Evolutionary conservation across 1,139 yeast genomes (phyloP).

Genomic region (Kluyveromyces sp.): DNA sequence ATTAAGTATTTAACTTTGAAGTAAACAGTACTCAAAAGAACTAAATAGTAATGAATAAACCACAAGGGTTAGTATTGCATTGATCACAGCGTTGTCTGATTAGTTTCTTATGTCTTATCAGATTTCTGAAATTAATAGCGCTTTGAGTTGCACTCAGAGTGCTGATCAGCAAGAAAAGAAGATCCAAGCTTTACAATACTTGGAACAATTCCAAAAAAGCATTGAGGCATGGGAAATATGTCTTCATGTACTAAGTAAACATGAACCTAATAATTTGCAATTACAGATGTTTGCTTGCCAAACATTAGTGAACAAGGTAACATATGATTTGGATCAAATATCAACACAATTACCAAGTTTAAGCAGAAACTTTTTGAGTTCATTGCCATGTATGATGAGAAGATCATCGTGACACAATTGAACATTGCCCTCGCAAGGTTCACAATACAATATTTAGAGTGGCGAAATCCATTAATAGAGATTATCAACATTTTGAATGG

Average conservation of each 20-base stretch:
- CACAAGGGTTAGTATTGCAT: not conserved
- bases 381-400: constrained; percentile 35
- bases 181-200: constrained; percentile 34
- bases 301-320: constrained; percentile 75
- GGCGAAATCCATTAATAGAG: constrained; percentile 70
- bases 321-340: constrained; percentile 77
- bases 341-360: constrained; percentile 55
- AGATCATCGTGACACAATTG: constrained; percentile 68
- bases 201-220: constrained; percentile 80
- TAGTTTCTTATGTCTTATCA: constrained; percentile 14
- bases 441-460: constrained; percentile 64
- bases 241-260: constrained; percentile 25
- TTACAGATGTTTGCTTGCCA: constrained; percentile 82
- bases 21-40: not conserved
- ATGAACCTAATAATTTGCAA: constrained; percentile 34
- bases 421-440: constrained; percentile 76
- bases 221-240: constrained; percentile 57
- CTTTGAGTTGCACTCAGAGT: constrained; percentile 27
- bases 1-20: no score
- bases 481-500: constrained; percentile 37
- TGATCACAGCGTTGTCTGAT: not conserved
- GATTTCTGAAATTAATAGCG: constrained; percentile 17
- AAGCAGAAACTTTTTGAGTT: constrained; percentile 30
- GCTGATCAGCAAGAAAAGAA: constrained; percentile 22
- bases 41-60: not conserved